These are phyloP conservation scores for Colletotrichum scovillei DNA, from an alignment of 2,329 filamentous ascomycete species.

Conservation along the genomic window DNA sequence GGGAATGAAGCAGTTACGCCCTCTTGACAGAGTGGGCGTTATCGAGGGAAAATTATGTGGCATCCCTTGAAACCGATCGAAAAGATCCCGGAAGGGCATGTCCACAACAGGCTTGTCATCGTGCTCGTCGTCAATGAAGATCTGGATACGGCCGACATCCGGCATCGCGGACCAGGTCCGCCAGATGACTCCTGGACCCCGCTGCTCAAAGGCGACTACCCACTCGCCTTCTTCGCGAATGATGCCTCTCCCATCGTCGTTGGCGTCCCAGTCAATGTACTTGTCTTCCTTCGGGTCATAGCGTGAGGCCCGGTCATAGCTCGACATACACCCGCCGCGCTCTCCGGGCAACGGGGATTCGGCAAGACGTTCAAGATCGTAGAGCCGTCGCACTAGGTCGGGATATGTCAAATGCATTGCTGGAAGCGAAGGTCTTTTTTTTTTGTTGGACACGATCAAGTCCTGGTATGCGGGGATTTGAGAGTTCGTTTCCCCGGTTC, in stretches of 20 bases:
- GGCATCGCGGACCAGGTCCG: constrained; percentile 32
- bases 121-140: constrained; percentile 21
- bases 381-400: constrained; percentile 26
- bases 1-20: constrained; percentile 30
- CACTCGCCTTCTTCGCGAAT: constrained; percentile 28
- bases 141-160: constrained; percentile 19
- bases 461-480: background rate
- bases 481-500: background rate
- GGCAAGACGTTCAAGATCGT: constrained; percentile 31
- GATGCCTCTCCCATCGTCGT: constrained; percentile 27
- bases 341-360: constrained; percentile 17
- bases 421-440: background rate
- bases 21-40: constrained; percentile 21
- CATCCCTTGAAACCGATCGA: constrained; percentile 32
- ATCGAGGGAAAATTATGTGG: constrained; percentile 29
- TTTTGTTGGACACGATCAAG: background rate
- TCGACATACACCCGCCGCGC: constrained; percentile 32
- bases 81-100: constrained; percentile 26
- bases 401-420: constrained; percentile 26
- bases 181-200: constrained; percentile 32
- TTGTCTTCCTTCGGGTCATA: constrained; percentile 26
- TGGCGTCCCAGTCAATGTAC: constrained; percentile 34
- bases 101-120: constrained; percentile 11
- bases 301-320: constrained; percentile 31
- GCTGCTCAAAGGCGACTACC: constrained; percentile 29